These are phyloP conservation scores for Podospora australis DNA, from an alignment of 495 filamentous ascomycete genomes.

Conservation along the genomic window DNA sequence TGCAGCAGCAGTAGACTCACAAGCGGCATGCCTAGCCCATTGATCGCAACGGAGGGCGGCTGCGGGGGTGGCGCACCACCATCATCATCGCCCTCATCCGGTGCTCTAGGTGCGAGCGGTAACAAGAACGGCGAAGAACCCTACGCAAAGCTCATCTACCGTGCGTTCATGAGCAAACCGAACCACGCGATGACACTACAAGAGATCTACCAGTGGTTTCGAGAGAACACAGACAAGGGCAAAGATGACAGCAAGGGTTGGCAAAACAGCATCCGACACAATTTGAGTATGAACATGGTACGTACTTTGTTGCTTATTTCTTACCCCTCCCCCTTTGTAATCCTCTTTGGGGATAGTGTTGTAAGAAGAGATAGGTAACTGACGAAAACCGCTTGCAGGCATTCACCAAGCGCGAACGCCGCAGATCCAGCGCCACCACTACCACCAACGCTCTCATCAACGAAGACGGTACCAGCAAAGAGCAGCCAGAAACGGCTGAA, in stretches of 20 bases:
- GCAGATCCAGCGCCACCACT: slow-evolving; percentile 13
- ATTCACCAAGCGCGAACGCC: slow-evolving; percentile 39
- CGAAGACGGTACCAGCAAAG: not conserved
- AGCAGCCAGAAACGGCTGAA: not conserved
- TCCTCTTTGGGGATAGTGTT: not conserved
- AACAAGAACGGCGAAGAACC: slow-evolving; percentile 48
- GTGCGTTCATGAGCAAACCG: slow-evolving; percentile 59
- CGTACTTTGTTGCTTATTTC: slow-evolving; percentile 25
- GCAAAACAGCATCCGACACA: slow-evolving; percentile 97
- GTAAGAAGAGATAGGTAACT: too few relatives aligned
- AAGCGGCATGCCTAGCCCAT: slow-evolving; percentile 8
- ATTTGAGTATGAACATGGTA: slow-evolving; percentile 94
- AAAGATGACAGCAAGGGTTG: slow-evolving; percentile 67
- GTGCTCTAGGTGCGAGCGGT: not conserved
- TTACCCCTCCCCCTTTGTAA: not conserved
- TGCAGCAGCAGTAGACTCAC: slow-evolving; percentile 2
- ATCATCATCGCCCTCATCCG: not conserved
- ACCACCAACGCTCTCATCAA: not conserved
- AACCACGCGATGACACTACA: slow-evolving; percentile 67
- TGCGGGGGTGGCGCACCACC: slow-evolving; percentile 1
- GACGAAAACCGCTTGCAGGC: slow-evolving; percentile 35
- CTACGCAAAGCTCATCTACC: slow-evolving; percentile 78
- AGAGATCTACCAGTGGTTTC: slow-evolving; percentile 89
- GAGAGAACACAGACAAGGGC: slow-evolving; percentile 69
- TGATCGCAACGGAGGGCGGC: not conserved